Percentiles rank a stretch among this genome's conserved stretches.
Evolutionary conservation across 148 eudicot species (phyloP).

Genomic region (Cornus suecica): DNA sequence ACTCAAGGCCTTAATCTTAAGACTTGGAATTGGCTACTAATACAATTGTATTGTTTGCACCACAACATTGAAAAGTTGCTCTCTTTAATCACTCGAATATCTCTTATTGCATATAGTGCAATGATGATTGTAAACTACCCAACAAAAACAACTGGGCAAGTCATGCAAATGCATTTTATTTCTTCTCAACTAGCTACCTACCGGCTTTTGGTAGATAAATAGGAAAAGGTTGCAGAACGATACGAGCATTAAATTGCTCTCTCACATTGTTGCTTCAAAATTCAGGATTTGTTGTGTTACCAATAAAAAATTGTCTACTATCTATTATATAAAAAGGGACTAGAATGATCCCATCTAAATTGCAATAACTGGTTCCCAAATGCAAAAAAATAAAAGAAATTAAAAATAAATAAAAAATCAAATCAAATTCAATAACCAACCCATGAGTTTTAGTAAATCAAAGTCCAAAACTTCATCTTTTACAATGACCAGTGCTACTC

Average conservation of each 20-base stretch:
- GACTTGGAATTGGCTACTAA: too few species aligned
- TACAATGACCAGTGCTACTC: not conserved
- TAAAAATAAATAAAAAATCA: too few species aligned
- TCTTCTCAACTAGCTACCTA: not conserved
- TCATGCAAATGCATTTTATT: too few species aligned
- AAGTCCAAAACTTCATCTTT: not conserved
- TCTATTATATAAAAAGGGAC: not conserved
- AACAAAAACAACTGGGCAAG: too few species aligned
- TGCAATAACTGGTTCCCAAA: not conserved
- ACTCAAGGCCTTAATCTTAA: too few species aligned
- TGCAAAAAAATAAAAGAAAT: too few species aligned
- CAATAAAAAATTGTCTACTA: not conserved
- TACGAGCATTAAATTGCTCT: too few species aligned
- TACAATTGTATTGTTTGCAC: too few species aligned
- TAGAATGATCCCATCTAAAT: not conserved
- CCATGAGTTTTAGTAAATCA: not conserved
- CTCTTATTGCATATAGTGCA: not conserved
- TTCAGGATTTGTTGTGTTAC: not conserved
- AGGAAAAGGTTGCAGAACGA: not conserved
- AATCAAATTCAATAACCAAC: not conserved
- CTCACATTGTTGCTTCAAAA: not conserved
- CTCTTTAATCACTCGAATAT: not conserved
- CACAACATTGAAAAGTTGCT: not conserved
- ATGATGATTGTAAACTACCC: too few species aligned
- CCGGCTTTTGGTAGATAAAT: not conserved